Conservation (phyloP, 164 flowering plant genomes). For the Hamamelis virginiana region DNA sequence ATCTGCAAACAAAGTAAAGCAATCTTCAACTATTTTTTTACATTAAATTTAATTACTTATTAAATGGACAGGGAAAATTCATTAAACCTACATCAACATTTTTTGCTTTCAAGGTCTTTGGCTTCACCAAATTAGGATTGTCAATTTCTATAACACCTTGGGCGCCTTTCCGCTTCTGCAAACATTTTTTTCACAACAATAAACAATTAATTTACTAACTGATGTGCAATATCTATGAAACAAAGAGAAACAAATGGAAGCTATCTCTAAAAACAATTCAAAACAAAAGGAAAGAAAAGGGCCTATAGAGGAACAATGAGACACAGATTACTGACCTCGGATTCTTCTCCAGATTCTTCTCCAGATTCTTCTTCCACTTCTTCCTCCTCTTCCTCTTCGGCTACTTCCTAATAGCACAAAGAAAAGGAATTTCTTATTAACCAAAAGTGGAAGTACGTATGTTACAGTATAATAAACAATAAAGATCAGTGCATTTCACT, state of each 20-base stretch:
- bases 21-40: not conserved
- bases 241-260: not conserved
- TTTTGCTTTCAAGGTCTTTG: conserved; percentile 77
- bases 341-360: conserved; percentile 53
- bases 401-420: conserved; percentile 45
- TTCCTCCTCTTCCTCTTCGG: conserved; percentile 44
- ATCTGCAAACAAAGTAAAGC: conserved; percentile 25
- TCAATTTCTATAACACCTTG: conserved; percentile 77
- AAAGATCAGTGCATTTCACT: not conserved
- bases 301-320: not conserved
- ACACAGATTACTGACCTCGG: conserved; percentile 28
- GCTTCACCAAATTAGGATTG: conserved; percentile 79
- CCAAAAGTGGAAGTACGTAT: not conserved
- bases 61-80: not conserved
- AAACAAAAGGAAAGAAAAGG: not conserved
- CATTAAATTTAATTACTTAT: not conserved
- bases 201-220: not conserved
- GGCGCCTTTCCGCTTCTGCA: conserved; percentile 72
- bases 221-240: not conserved
- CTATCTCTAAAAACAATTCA: not conserved
- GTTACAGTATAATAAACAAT: not conserved
- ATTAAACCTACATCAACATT: conserved; percentile 63
- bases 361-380: conserved; percentile 49
- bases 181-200: conserved; percentile 5
- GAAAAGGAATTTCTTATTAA: not conserved